Evolutionary conservation across 2,329 filamentous ascomycete genomes (phyloP).

Genomic region (Aspergillus pseudonomiae): DNA sequence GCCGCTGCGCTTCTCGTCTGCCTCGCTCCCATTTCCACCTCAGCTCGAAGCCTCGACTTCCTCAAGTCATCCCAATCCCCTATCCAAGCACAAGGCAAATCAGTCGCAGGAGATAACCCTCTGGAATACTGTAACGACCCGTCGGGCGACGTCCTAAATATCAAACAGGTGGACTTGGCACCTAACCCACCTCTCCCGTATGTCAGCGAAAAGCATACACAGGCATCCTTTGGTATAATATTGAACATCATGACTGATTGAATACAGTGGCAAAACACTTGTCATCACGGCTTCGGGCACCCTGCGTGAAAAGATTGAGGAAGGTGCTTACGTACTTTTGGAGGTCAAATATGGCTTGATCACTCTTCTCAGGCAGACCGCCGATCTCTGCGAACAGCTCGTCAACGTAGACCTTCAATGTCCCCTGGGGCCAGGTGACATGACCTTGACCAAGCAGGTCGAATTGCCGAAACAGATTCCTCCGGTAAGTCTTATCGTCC

Average conservation of each 20-base stretch:
- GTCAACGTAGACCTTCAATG: slow-evolving; percentile 86
- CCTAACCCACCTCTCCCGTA: slow-evolving; percentile 91
- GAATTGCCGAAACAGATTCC: slow-evolving; percentile 85
- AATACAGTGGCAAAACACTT: slow-evolving; percentile 71
- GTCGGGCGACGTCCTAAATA: slow-evolving; percentile 69
- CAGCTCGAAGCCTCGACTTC: slow-evolving; percentile 48
- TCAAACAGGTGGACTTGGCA: slow-evolving; percentile 75
- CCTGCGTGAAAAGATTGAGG: slow-evolving; percentile 70
- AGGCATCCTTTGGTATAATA: not conserved
- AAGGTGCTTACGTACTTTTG: slow-evolving; percentile 80
- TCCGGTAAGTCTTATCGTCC: slow-evolving; percentile 64
- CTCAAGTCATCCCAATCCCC: slow-evolving; percentile 56
- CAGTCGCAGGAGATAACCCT: slow-evolving; percentile 83
- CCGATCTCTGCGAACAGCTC: slow-evolving; percentile 87
- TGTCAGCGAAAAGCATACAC: slow-evolving; percentile 40
- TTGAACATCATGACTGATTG: slow-evolving; percentile 16
- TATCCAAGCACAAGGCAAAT: slow-evolving; percentile 54
- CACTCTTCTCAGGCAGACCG: slow-evolving; percentile 76
- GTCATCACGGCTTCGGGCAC: slow-evolving; percentile 76
- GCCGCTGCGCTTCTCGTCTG: slow-evolving; percentile 45
- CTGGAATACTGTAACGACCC: slow-evolving; percentile 77
- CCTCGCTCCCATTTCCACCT: slow-evolving; percentile 49
- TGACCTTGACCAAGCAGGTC: slow-evolving; percentile 77
- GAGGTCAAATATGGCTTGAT: slow-evolving; percentile 95
- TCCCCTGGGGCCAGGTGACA: slow-evolving; percentile 78